Conservation (phyloP, 306 rosid species). For the Potentilla sterilis region DNA sequence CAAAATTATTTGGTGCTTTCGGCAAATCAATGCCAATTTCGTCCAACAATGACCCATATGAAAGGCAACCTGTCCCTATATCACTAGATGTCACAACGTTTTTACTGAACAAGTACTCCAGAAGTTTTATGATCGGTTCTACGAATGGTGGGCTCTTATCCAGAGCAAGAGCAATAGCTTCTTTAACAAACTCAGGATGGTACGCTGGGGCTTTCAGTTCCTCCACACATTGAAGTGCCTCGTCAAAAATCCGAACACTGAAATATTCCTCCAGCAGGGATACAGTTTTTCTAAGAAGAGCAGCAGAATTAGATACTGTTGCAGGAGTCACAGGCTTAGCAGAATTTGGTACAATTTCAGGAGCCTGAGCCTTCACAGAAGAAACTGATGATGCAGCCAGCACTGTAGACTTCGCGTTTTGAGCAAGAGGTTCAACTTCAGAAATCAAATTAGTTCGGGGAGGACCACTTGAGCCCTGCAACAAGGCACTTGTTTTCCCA, state of each 20-base stretch:
- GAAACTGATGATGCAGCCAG: conserved; percentile 9
- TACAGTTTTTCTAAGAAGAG: conserved; percentile 32
- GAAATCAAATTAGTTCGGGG: conserved; percentile 11
- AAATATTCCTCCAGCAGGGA: conserved; percentile 47
- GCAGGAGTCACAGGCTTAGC: conserved; percentile 27
- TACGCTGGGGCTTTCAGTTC: conserved; percentile 38
- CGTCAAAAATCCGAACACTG: conserved; percentile 35
- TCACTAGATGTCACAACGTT: conserved; percentile 27
- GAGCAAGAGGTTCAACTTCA: conserved; percentile 16
- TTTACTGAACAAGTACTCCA: conserved; percentile 30
- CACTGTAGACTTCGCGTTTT: conserved; percentile 19
- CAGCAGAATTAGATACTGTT: conserved; percentile 10
- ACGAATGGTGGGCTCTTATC: conserved; percentile 40
- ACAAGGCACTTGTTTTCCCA: conserved; percentile 41
- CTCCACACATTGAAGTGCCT: conserved; percentile 48
- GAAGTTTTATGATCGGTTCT: conserved; percentile 33
- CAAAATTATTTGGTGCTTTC: conserved; percentile 41
- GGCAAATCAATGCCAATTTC: conserved; percentile 39
- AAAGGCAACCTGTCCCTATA: conserved; percentile 36
- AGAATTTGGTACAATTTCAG: conserved; percentile 18
- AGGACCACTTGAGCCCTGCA: conserved; percentile 32
- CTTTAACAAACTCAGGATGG: conserved; percentile 37
- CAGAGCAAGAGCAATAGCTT: conserved; percentile 33
- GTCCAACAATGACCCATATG: conserved; percentile 37
- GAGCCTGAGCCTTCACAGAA: conserved; percentile 16